Percentiles rank a stretch among this genome's conserved stretches.
phyloP scores from a whole-genome alignment of 2,329 filamentous ascomycete species.

The Atkinsonella hypoxylon region DNA sequence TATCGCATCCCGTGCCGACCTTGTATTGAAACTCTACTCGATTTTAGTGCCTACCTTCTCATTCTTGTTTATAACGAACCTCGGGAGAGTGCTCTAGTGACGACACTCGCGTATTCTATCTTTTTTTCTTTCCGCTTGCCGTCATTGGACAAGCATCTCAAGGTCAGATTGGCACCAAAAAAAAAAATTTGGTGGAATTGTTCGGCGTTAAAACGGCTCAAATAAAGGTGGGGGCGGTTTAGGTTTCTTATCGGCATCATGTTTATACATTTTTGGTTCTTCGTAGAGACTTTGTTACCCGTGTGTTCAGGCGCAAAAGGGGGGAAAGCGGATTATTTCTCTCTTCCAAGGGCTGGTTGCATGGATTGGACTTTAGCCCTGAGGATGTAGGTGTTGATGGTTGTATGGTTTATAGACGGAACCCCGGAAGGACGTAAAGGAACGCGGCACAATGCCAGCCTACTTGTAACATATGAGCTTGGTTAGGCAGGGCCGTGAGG shows the following conservation, averaged over 20 bases:
- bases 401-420: slow-evolving; percentile 5
- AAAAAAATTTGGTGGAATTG: neutral
- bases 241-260: neutral
- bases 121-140: neutral
- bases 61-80: slow-evolving; percentile 1
- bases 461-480: slow-evolving; percentile 5
- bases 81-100: slow-evolving; percentile 1
- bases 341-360: neutral
- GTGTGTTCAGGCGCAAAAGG: slow-evolving; percentile 1
- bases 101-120: neutral
- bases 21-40: slow-evolving; percentile 5
- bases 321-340: slow-evolving; percentile 1
- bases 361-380: neutral
- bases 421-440: neutral
- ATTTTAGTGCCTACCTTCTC: slow-evolving; percentile 8
- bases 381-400: neutral
- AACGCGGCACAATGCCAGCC: neutral
- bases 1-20: slow-evolving; percentile 6
- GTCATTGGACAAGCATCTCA: neutral
- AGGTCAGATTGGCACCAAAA: neutral
- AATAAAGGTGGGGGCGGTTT: neutral
- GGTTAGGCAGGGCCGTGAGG: slow-evolving; percentile 1
- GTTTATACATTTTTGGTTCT: neutral
- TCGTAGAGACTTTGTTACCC: neutral
- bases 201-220: neutral